Percentiles rank a stretch among this genome's conserved stretches.
phyloP scores from a whole-genome alignment of 192 early-diverging fungal species.

The Gigaspora rosea region DNA sequence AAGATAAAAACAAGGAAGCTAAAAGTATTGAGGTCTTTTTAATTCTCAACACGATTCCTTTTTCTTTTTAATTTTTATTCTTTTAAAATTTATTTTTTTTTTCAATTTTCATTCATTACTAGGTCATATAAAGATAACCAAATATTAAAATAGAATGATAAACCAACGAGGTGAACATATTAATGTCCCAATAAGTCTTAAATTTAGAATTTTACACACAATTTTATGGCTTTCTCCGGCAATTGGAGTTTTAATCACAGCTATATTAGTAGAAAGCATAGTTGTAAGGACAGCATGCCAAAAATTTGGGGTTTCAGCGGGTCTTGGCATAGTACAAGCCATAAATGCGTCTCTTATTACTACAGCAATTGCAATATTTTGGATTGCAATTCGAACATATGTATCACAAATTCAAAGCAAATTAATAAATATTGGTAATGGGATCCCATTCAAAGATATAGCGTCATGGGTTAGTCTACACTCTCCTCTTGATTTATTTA shows the following conservation, averaged over 20 bases:
- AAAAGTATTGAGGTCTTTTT: too few species aligned
- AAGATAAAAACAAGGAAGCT: too few species aligned
- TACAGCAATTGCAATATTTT: background rate
- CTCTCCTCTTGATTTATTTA: background rate
- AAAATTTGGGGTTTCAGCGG: background rate
- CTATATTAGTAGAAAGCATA: background rate
- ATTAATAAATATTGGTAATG: background rate
- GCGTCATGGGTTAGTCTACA: background rate
- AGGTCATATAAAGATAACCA: too few species aligned
- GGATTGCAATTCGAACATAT: background rate
- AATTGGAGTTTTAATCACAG: background rate
- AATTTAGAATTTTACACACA: background rate
- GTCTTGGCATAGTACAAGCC: background rate
- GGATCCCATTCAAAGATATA: background rate
- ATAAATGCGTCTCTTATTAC: background rate
- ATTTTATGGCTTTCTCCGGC: background rate
- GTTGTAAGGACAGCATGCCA: background rate
- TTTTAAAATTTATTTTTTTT: too few species aligned
- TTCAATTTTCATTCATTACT: too few species aligned
- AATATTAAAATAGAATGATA: too few species aligned
- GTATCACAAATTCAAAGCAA: background rate
- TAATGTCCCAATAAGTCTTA: background rate
- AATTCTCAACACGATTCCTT: too few species aligned
- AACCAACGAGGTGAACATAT: background rate
- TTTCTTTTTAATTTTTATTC: too few species aligned